Percentiles rank a stretch among this genome's conserved stretches.
These are phyloP conservation scores for Verbascum thapsus DNA, from an alignment of 257 asterid genomes.

Conservation along the genomic window DNA sequence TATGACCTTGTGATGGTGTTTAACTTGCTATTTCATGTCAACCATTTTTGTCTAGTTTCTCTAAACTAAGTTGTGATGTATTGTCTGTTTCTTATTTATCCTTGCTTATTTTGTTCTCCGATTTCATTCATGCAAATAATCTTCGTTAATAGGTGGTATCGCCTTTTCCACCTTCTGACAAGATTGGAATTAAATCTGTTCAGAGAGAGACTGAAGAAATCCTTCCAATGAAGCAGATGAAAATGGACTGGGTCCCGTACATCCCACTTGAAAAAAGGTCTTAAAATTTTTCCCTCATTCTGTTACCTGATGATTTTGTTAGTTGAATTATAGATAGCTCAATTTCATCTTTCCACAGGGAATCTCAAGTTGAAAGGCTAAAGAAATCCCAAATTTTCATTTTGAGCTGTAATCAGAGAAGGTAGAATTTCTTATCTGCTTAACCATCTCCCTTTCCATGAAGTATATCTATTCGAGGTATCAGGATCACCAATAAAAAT, in stretches of 20 bases:
- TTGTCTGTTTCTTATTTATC: background rate
- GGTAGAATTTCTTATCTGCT: conserved; percentile 42
- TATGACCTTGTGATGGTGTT: conserved; percentile 8
- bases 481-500: background rate
- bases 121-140: conserved; percentile 19
- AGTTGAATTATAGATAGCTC: conserved; percentile 18
- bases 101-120: background rate
- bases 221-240: conserved; percentile 95
- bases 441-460: conserved; percentile 18
- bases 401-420: conserved; percentile 83
- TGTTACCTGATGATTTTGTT: conserved; percentile 26
- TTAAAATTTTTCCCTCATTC: background rate
- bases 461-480: conserved; percentile 7
- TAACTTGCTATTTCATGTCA: background rate
- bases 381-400: conserved; percentile 79
- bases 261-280: conserved; percentile 85
- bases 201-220: conserved; percentile 96
- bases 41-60: background rate
- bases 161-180: conserved; percentile 98
- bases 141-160: conserved; percentile 67
- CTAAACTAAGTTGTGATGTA: background rate
- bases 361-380: conserved; percentile 88
- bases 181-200: conserved; percentile 92
- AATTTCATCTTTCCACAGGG: conserved; percentile 49
- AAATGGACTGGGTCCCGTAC: conserved; percentile 98